Conservation (phyloP, 2,329 filamentous ascomycete genomes). For the Talaromyces sp. region DNA sequence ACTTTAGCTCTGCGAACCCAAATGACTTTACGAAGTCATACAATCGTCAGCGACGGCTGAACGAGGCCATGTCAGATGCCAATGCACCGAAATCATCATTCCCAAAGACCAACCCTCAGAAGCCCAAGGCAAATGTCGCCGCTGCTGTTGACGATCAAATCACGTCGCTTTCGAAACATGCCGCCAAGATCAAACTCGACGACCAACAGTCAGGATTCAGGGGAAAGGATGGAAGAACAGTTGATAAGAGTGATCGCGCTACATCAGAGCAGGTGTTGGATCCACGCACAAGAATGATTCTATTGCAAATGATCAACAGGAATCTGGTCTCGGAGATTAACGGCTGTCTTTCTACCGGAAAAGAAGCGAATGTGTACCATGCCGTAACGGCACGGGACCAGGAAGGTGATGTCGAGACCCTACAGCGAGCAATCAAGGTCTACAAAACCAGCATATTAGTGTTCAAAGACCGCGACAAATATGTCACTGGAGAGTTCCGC, state of each 20-base stretch:
- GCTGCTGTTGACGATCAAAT: constrained; percentile 85
- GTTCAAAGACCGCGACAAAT: constrained; percentile 96
- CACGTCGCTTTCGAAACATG: constrained; percentile 77
- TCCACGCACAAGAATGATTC: constrained; percentile 88
- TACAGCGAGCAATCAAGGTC: constrained; percentile 90
- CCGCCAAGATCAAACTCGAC: constrained; percentile 78
- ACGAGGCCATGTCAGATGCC: constrained; percentile 49
- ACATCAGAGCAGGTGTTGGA: constrained; percentile 95
- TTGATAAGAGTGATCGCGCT: constrained; percentile 84
- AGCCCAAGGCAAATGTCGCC: constrained; percentile 73
- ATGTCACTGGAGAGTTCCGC: constrained; percentile 89
- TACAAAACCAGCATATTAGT: constrained; percentile 98
- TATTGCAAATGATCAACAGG: constrained; percentile 93
- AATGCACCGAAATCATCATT: constrained; percentile 54
- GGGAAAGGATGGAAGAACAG: constrained; percentile 45
- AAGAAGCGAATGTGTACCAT: constrained; percentile 97
- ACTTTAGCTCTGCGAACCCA: constrained; percentile 55
- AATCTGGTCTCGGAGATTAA: constrained; percentile 87
- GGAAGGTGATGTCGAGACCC: constrained; percentile 46
- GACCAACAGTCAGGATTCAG: constrained; percentile 54
- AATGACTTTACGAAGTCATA: constrained; percentile 79
- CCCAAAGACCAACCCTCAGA: constrained; percentile 73
- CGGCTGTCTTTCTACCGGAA: constrained; percentile 92
- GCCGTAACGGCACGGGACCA: constrained; percentile 64
- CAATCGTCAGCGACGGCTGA: constrained; percentile 74